Evolutionary conservation across 164 flowering plant genomes (phyloP), one percentile per base, ranked within the genome.

Genomic region (Piper longum): DNA sequence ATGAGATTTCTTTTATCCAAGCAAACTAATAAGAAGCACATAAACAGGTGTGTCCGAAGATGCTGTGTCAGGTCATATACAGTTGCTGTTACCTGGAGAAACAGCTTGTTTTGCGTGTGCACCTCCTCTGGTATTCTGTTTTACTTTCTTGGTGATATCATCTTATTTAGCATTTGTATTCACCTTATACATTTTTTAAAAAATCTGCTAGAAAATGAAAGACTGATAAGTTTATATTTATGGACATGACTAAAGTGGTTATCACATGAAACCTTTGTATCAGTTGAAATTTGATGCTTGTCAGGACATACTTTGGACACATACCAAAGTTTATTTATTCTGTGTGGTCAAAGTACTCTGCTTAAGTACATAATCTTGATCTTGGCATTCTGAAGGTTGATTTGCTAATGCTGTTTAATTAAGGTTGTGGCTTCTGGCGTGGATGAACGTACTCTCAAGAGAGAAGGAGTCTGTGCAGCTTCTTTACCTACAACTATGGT

Each of bases 91-190:
- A 75, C 98, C 98, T 60, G 98, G 98, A 71, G 98, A 93, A 83
- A 88, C 91, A 60, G 98, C 98, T 57, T 93, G 98, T 81, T 93
- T 93, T 80, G 98, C 98, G 44, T 93, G 98, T 80, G 98, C 90
- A 59, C 98, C 98, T 70, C 98, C 98, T 70, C 70, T 93, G 96
- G 98, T 93, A 83, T n/a, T 84, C 73, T 66, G 55, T 2, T 9
- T 8, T 14, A 0, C 52, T 14, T 0, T 12, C 14, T 48, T 9
- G 52, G 52, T 48, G 52, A 8, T 14, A 48, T 48, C 14, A 5
- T 48, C 11, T 9, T 48, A 14, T 48, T 48, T 12, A 48, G 52
- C 52, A 9, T 14, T 48, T 48, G 52, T 13, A 48, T 12, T 9
- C 52, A 48, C 14, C 52, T 48, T 5, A 14, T 1, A 14, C 52